Evolutionary conservation across 1,139 yeast genomes (phyloP).

Genomic region (Debaryomyces nepalensis): DNA sequence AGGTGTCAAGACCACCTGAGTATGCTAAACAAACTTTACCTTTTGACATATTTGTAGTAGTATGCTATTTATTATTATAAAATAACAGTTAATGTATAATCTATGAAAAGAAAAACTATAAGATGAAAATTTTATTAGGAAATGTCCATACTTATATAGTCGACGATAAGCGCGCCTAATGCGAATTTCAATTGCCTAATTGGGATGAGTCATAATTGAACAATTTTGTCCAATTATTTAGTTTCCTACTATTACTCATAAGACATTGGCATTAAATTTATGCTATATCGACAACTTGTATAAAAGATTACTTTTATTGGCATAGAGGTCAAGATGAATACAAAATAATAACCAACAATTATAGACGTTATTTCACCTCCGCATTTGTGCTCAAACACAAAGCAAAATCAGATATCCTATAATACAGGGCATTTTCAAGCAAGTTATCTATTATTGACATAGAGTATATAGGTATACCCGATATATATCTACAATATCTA

Average conservation of each 20-base stretch:
- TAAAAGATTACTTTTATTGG: too few species aligned
- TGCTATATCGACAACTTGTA: too few species aligned
- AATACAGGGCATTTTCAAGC: too few species aligned
- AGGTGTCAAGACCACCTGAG: constrained; percentile 98
- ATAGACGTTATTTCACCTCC: too few species aligned
- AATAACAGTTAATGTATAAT: constrained; percentile 7
- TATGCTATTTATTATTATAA: constrained; percentile 12
- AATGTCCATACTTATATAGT: constrained; percentile 28
- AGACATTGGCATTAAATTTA: background rate
- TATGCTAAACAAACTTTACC: constrained; percentile 99
- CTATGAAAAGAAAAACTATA: constrained; percentile 13
- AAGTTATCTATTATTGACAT: too few species aligned
- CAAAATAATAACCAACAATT: too few species aligned
- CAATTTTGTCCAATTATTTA: constrained; percentile 4
- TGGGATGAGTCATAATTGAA: constrained; percentile 39
- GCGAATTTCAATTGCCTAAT: constrained; percentile 34
- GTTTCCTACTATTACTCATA: constrained; percentile 1
- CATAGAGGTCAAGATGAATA: too few species aligned
- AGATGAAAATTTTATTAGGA: constrained; percentile 24
- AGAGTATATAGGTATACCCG: too few species aligned
- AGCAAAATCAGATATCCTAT: too few species aligned
- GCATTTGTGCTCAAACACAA: too few species aligned
- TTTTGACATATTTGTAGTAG: constrained; percentile 66
- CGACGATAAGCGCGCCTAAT: constrained; percentile 45
- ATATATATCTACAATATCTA: too few species aligned